These are phyloP conservation scores for Diaporthe velutina DNA, from an alignment of 2,329 filamentous ascomycete species.

Conservation along the genomic window DNA sequence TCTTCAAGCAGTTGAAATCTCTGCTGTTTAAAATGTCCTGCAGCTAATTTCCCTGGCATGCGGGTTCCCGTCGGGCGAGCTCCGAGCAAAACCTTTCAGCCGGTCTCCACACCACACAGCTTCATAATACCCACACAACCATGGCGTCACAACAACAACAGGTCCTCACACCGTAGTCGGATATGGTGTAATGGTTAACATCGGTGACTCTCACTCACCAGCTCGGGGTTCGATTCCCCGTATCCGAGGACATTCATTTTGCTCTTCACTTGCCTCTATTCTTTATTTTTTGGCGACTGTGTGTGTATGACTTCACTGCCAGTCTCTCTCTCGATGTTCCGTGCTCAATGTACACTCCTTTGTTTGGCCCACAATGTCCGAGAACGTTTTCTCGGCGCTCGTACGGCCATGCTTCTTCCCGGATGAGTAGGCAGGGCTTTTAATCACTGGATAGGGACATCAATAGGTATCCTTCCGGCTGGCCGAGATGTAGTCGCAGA, in stretches of 20 bases:
- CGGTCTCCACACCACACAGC: slow-evolving; percentile 10
- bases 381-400: not conserved
- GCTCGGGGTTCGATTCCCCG: slow-evolving; percentile 31
- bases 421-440: not conserved
- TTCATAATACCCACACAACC: not conserved
- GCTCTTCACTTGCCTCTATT: not conserved
- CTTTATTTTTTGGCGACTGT: not conserved
- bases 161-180: slow-evolving; percentile 31
- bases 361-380: not conserved
- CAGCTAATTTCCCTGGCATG: not conserved
- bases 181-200: slow-evolving; percentile 32
- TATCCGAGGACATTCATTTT: slow-evolving; percentile 12
- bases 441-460: not conserved
- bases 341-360: not conserved
- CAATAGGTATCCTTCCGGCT: not conserved
- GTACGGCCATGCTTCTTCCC: not conserved
- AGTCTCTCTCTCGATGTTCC: not conserved
- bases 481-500: not conserved
- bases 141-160: not conserved
- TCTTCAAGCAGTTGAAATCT: not conserved
- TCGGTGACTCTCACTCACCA: slow-evolving; percentile 32
- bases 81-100: slow-evolving; percentile 20
- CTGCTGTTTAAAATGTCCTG: not conserved
- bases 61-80: slow-evolving; percentile 9
- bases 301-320: not conserved